phyloP scores from a whole-genome alignment of 2,329 filamentous ascomycete species.

The Hypoxylon rubiginosum region DNA sequence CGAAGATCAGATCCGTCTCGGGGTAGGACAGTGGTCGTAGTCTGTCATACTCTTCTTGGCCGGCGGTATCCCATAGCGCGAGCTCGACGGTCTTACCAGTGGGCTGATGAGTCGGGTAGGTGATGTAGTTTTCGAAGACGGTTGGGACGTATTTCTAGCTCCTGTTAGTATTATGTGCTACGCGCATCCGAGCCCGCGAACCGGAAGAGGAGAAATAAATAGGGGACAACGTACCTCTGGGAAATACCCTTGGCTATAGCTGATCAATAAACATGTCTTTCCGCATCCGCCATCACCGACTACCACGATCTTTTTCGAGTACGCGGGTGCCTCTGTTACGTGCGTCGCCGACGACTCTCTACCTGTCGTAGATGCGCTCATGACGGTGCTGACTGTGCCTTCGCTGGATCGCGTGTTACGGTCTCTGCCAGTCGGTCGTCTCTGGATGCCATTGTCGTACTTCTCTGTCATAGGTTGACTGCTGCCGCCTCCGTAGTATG shows the following conservation, averaged over 20 bases:
- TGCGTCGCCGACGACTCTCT: conserved; percentile 84
- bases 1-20: conserved; percentile 97
- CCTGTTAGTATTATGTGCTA: conserved; percentile 7
- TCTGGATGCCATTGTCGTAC: conserved; percentile 57
- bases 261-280: conserved; percentile 98
- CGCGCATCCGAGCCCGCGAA: conserved; percentile 16
- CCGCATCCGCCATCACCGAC: conserved; percentile 98
- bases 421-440: conserved; percentile 57
- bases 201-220: not conserved
- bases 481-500: conserved; percentile 60
- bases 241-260: conserved; percentile 98
- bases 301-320: conserved; percentile 99
- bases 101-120: conserved; percentile 88
- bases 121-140: conserved; percentile 99
- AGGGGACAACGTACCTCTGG: conserved; percentile 83
- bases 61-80: conserved; percentile 97
- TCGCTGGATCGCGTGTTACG: conserved; percentile 80
- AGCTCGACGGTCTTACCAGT: conserved; percentile 96
- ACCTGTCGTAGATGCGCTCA: conserved; percentile 77
- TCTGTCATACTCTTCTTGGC: conserved; percentile 98
- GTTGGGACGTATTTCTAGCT: conserved; percentile 98
- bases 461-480: conserved; percentile 54
- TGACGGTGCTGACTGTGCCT: conserved; percentile 88
- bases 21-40: conserved; percentile 96
- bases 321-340: conserved; percentile 89